Conservation (phyloP, 2,329 filamentous ascomycete species). For the Lecanicillium sp. region DNA sequence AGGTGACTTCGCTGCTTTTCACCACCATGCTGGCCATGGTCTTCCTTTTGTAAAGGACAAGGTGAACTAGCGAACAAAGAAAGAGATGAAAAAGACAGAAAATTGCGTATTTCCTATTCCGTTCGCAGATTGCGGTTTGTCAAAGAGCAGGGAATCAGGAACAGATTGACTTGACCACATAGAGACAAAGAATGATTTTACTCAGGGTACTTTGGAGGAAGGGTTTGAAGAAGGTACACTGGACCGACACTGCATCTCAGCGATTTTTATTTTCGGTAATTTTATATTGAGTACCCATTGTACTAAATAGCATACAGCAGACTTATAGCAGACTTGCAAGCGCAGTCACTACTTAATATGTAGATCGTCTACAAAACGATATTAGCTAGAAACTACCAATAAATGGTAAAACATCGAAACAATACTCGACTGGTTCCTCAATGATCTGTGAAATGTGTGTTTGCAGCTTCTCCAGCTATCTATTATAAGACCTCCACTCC, state of each 20-base stretch:
- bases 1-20: neutral
- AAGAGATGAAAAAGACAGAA: neutral
- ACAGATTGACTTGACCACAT: neutral
- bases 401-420: constrained; percentile 2
- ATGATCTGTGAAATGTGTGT: too few species aligned
- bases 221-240: neutral
- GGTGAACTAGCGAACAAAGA: too few species aligned
- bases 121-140: too few species aligned
- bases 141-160: neutral
- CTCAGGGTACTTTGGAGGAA: too few species aligned
- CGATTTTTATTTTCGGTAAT: neutral
- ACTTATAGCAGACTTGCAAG: neutral
- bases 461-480: too few species aligned
- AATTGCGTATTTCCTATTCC: too few species aligned
- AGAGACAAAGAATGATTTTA: neutral
- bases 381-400: constrained; percentile 3
- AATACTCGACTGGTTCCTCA: neutral
- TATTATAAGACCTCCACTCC: neutral
- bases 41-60: constrained; percentile 10
- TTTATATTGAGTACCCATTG: neutral
- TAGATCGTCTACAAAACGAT: neutral
- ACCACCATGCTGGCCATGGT: constrained; percentile 13
- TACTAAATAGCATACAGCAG: neutral
- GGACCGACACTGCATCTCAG: neutral
- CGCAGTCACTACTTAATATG: neutral